Evolutionary conservation across 2,329 filamentous ascomycete species (phyloP).

Genomic region (Ophiostoma piceae): DNA sequence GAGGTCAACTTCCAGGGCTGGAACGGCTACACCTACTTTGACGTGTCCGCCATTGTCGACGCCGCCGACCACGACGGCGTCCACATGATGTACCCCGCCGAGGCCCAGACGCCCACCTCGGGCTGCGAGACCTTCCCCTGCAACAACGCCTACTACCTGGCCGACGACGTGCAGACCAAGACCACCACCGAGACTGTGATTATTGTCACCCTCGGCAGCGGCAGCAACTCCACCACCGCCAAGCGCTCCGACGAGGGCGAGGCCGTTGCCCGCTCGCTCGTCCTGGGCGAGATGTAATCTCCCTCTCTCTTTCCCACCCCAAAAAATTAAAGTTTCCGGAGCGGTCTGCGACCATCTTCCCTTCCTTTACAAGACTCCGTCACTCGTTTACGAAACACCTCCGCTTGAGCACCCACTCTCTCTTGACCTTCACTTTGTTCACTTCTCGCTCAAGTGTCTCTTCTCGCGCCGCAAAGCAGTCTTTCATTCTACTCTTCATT

Average conservation of each 20-base stretch:
- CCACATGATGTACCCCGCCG: conserved; percentile 38
- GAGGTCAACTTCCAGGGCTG: conserved; percentile 37
- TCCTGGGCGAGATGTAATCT: conserved; percentile 22
- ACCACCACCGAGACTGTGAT: conserved; percentile 34
- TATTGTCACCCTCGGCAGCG: conserved; percentile 33
- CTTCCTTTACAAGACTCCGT: no score
- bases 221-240: conserved; percentile 22
- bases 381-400: conserved; percentile 6
- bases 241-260: conserved; percentile 21
- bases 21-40: conserved; percentile 38
- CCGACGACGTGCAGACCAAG: conserved; percentile 40
- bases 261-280: conserved; percentile 28
- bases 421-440: background rate
- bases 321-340: background rate
- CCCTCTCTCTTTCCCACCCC: no score
- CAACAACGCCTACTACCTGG: conserved; percentile 38
- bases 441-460: background rate
- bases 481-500: background rate
- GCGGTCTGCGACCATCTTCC: conserved; percentile 16
- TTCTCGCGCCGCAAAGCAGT: background rate
- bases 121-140: conserved; percentile 42
- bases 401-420: conserved; percentile 2
- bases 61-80: conserved; percentile 38
- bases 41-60: conserved; percentile 45
- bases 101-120: conserved; percentile 32